Base-by-base conservation (phyloP, 768 basidiomycete species). In the Tephrocybe rancida region DNA sequence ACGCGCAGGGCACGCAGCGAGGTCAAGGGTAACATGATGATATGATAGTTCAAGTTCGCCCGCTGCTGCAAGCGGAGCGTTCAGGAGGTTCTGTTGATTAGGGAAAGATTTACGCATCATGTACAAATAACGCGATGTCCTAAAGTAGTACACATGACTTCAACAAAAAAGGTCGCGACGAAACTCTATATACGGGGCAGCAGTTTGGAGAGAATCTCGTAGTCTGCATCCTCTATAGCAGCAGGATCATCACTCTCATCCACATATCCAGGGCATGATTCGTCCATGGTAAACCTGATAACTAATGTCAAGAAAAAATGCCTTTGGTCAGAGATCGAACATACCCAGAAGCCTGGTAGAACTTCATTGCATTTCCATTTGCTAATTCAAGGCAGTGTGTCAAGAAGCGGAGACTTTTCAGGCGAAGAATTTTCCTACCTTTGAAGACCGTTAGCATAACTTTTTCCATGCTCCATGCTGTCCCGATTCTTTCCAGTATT, bases 401-500 rank as follows among this genome's bases (percentile, higher is more conserved):
- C 30, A 61, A n/a, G 35, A 37, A 16, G 35, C 5, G 10, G 35
- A 41, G 29, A 58, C 55, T 54, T 10, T 32, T 41, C 10, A 27
- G 21, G 14, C 37, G 11, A 24, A 22, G 16, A n/a, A 7, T 19
- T 14, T 42, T 14, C 69, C n/a, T 29, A 90, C 91, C 75, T 78
- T 84, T 86, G 59, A 93, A 78, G 1, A 84, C 88, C 0, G 92
- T 94, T 14, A 94, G 77, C 76, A 87, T 81, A 24, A 89, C 67
- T 63, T 87, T 91, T 34, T 82, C 69, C 86, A 93, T 88, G 2
- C 64, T 55, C 71, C 77, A 88, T 35, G 61, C 64, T 13, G 61
- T 61, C 5, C 81, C 85, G 14, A 92, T 78, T 7, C 68, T 68
- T 19, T 69, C 68, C 18, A 93, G 67, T 19, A 69, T 67, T 2